A percentile compares a stretch with the other conserved stretches of the same genome.
phyloP scores from a whole-genome alignment of 345 rosid genomes.

The Corymbia maculata region DNA sequence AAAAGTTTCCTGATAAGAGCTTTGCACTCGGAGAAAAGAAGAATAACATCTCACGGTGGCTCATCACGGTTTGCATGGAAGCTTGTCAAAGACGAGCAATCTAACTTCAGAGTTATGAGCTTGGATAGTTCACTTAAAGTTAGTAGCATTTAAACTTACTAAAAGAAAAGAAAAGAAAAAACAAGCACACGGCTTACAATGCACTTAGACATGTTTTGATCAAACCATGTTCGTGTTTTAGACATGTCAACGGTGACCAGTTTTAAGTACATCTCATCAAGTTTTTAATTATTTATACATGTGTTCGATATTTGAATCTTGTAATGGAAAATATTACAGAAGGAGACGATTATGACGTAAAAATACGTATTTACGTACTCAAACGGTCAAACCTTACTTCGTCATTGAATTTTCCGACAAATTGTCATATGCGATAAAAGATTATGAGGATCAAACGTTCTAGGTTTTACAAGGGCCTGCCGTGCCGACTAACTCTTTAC shows the following conservation, averaged over 20 bases:
- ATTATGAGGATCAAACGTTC: background rate
- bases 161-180: background rate
- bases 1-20: background rate
- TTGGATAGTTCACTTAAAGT: background rate
- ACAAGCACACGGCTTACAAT: background rate
- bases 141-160: background rate
- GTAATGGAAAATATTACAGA: background rate
- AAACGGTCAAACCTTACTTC: background rate
- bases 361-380: background rate
- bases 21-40: background rate
- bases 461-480: background rate
- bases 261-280: background rate
- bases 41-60: background rate
- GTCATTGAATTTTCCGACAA: rapidly evolving
- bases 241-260: rapidly evolving
- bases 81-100: background rate
- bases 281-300: background rate
- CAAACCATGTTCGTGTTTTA: background rate
- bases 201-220: background rate
- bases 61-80: background rate
- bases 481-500: background rate
- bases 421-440: background rate
- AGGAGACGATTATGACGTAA: background rate
- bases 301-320: background rate
- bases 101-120: background rate